Evolutionary conservation across 805 yeast species (phyloP), one percentile per base, ranked within the genome.

Genomic region (Pichia occidentalis): DNA sequence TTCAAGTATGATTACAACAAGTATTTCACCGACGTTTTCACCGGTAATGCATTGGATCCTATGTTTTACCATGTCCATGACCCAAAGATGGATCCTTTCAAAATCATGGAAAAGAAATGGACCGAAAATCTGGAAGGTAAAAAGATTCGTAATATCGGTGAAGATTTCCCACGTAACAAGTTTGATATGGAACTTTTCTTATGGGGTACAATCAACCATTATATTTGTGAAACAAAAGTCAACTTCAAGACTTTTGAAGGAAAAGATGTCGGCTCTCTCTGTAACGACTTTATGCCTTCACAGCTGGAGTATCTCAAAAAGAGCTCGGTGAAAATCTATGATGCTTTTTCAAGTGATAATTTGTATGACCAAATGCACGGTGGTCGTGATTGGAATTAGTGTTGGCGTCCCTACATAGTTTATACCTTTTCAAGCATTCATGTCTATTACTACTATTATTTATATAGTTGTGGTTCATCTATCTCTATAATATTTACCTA

Each of bases 41-140:
- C 48, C 16, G 49, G 57, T 14, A 45, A 47, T 10, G 54, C 52
- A 38, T 53, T 60, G 1, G 50, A 52, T 31, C 57, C 54, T 31
- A 42, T 60, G 34, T 58, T 60, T 30, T 73, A 46, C 32, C 79
- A 73, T 46, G 71, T 75, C 22, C 75, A 73, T 52, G 70, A 62
- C 52, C 78, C 78, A 14, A 73, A 73, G 54, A 63, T 73, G 51
- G 67, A 73, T 49, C 78, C 78, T 2, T 71, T 73, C 67, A 54
- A 47, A 20, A 57, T 57, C 24, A 45, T 53, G 26, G 49, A 55
- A 5, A 47, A 51, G 29, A 51, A 46, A 35, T 56, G 43, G 42
- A 56, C 62, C 5, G 52, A 35, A 40, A 59, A 51, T 40, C 40
- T 47, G 32, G 57, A 57, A 10, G 54, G 56, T 7, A 50, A 57